phyloP scores from a whole-genome alignment of 768 basidiomycete genomes.

The Dendrothele bispora region DNA sequence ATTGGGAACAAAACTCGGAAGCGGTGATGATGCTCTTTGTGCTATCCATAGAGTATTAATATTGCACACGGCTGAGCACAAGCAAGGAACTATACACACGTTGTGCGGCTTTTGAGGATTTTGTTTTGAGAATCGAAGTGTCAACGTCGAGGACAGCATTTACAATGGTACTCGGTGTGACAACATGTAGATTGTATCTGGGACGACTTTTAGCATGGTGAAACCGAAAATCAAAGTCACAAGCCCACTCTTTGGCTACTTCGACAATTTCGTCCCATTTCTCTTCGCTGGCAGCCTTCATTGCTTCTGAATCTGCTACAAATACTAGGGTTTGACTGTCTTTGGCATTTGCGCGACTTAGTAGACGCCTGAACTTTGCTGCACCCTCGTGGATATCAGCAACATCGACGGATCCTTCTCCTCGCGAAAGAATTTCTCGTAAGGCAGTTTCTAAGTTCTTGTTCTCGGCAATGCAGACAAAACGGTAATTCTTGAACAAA shows the following conservation, averaged over 20 bases:
- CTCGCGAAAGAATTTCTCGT: conserved; percentile 54
- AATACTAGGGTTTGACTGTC: conserved; percentile 48
- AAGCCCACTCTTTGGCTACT: conserved; percentile 50
- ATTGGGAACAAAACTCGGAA: conserved; percentile 53
- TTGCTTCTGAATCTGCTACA: conserved; percentile 47
- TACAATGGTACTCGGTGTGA: conserved; percentile 47
- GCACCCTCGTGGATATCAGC: conserved; percentile 54
- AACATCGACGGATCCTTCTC: conserved; percentile 60
- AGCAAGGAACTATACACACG: conserved; percentile 13
- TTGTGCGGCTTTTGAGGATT: conserved; percentile 11
- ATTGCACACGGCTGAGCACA: neutral
- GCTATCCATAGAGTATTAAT: conserved; percentile 9
- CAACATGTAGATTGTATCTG: conserved; percentile 43
- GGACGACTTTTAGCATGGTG: neutral
- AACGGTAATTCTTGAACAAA: conserved; percentile 53
- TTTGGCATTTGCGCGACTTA: conserved; percentile 55
- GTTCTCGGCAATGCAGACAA: conserved; percentile 60
- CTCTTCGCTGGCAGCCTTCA: conserved; percentile 50
- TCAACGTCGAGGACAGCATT: conserved; percentile 46
- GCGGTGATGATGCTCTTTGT: conserved; percentile 29
- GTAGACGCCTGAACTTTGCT: conserved; percentile 48
- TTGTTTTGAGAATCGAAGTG: conserved; percentile 25
- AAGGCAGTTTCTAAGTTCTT: conserved; percentile 49
- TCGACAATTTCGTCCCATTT: conserved; percentile 53
- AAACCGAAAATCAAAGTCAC: conserved; percentile 1